phyloP scores from a whole-genome alignment of 192 early-diverging fungal species.

The Coemansia sp. region DNA sequence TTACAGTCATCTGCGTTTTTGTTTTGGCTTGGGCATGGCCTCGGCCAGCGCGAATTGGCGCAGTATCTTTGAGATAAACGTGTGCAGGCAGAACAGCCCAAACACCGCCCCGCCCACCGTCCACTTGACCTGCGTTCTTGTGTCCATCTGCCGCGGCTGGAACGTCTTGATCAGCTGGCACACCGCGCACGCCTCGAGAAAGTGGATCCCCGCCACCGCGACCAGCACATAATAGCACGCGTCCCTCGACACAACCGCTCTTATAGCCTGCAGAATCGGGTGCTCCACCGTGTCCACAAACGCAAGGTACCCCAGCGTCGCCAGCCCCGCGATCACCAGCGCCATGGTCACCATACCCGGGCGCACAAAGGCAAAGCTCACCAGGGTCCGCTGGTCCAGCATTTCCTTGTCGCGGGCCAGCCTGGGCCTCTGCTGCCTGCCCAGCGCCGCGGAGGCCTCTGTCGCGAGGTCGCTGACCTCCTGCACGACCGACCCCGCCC shows the following conservation, averaged over 20 bases:
- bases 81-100: slow-evolving; percentile 30
- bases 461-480: slow-evolving; percentile 34
- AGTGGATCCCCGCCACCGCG: slow-evolving; percentile 3
- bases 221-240: slow-evolving; percentile 30
- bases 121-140: slow-evolving; percentile 35
- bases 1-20: neutral
- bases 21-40: neutral
- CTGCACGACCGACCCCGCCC: slow-evolving; percentile 15
- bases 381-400: slow-evolving; percentile 15
- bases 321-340: neutral
- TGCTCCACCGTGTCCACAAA: too few species aligned
- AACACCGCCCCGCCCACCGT: slow-evolving; percentile 33
- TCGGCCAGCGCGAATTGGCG: slow-evolving; percentile 38
- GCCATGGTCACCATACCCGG: slow-evolving; percentile 13
- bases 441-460: slow-evolving; percentile 19
- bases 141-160: slow-evolving; percentile 44
- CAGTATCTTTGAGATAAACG: slow-evolving; percentile 12
- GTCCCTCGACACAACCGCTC: slow-evolving; percentile 8
- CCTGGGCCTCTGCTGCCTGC: slow-evolving; percentile 5
- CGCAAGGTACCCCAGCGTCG: slow-evolving; percentile 8
- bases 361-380: slow-evolving; percentile 21
- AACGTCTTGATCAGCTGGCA: slow-evolving; percentile 44
- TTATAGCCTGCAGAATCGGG: slow-evolving; percentile 15
- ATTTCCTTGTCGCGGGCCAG: slow-evolving; percentile 16
- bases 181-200: slow-evolving; percentile 28